Percentiles rank a stretch among this genome's conserved stretches.
Conservation (phyloP, 805 yeast genomes). For the Metschnikowia baotianmanensis region DNA sequence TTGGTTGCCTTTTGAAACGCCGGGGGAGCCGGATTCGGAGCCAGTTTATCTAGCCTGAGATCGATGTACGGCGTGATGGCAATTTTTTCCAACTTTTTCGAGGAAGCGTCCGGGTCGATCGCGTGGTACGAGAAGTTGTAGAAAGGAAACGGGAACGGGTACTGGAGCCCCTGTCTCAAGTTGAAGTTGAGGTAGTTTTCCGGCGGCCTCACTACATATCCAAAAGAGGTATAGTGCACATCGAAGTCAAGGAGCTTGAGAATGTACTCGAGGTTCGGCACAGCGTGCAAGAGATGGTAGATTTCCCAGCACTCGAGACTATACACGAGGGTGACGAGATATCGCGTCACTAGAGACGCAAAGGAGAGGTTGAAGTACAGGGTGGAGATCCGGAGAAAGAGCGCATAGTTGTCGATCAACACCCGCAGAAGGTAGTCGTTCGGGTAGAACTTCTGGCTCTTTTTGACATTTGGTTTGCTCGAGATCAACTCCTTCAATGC, state of each 20-base stretch:
- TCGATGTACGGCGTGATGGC: constrained; percentile 37
- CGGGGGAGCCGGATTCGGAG: constrained; percentile 3
- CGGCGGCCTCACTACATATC: constrained; percentile 41
- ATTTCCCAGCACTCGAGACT: constrained; percentile 44
- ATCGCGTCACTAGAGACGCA: constrained; percentile 40
- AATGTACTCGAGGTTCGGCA: constrained; percentile 35
- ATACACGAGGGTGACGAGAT: constrained; percentile 37
- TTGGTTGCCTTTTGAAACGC: background rate
- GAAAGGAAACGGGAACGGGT: constrained; percentile 46
- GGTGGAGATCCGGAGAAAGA: constrained; percentile 28
- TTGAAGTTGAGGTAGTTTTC: constrained; percentile 33
- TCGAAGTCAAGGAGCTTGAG: constrained; percentile 36
- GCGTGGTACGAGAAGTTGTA: constrained; percentile 45
- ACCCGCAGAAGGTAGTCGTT: constrained; percentile 35
- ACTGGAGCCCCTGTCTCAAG: constrained; percentile 41
- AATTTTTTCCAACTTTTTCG: constrained; percentile 26
- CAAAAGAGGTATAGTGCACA: constrained; percentile 34
- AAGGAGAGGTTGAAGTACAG: constrained; percentile 38
- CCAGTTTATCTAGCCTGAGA: constrained; percentile 28
- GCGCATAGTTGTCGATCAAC: constrained; percentile 37
- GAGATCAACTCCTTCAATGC: constrained; percentile 26
- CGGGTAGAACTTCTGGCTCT: constrained; percentile 26
- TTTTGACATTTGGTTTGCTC: constrained; percentile 22
- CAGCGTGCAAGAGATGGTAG: constrained; percentile 35
- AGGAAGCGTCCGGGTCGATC: constrained; percentile 26